phyloP scores from a whole-genome alignment of 768 basidiomycete species.

The Termitomyces heimii region DNA sequence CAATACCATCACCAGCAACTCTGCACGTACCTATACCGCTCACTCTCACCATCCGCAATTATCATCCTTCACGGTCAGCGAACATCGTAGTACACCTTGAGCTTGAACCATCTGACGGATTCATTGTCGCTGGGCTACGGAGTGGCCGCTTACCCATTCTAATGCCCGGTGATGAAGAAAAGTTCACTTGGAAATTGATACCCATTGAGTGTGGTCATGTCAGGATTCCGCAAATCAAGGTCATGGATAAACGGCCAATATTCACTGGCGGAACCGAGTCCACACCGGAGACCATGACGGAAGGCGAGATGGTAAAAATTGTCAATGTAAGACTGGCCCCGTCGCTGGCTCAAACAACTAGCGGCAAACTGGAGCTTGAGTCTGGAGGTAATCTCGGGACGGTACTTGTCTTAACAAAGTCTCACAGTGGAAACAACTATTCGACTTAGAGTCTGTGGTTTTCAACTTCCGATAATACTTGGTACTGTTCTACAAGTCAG shows the following conservation, averaged over 20 bases:
- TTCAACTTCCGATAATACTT: neutral
- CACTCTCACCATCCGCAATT: constrained; percentile 58
- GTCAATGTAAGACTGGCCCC: constrained; percentile 45
- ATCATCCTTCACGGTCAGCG: constrained; percentile 56
- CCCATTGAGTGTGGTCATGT: constrained; percentile 72
- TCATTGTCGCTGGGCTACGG: constrained; percentile 75
- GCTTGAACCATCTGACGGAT: constrained; percentile 58
- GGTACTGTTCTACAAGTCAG: neutral
- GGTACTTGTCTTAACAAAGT: constrained; percentile 29
- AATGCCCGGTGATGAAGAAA: constrained; percentile 67
- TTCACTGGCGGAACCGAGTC: constrained; percentile 19
- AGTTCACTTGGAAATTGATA: constrained; percentile 59
- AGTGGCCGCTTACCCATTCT: constrained; percentile 63
- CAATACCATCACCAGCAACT: constrained; percentile 53
- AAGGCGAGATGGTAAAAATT: constrained; percentile 45
- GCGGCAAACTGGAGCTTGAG: constrained; percentile 9
- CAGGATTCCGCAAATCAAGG: constrained; percentile 54
- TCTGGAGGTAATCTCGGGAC: constrained; percentile 18
- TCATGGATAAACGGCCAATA: constrained; percentile 43
- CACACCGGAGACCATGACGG: constrained; percentile 24
- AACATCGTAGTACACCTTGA: constrained; percentile 72
- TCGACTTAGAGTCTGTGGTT: neutral
- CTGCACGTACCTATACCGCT: constrained; percentile 60
- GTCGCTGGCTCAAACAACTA: constrained; percentile 7
- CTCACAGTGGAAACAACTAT: neutral